phyloP scores from a whole-genome alignment of 1,284 basidiomycete genomes.

The Naganishia albida region DNA sequence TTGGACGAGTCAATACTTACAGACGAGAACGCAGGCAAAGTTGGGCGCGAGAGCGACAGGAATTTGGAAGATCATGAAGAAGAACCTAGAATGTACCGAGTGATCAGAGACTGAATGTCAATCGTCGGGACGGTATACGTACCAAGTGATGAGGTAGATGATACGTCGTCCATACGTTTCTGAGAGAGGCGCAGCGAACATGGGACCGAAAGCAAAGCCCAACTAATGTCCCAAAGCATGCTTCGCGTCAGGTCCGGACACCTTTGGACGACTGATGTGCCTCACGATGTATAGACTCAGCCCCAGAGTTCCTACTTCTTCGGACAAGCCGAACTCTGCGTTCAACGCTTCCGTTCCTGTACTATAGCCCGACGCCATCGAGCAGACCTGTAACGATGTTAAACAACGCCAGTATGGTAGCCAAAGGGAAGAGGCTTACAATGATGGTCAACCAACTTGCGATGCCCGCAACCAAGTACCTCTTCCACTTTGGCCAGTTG shows the following conservation, averaged over 20 bases:
- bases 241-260: too few species aligned
- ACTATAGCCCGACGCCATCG: slow-evolving; percentile 43
- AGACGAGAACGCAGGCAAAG: slow-evolving; percentile 17
- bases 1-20: neutral
- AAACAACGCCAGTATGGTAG: neutral
- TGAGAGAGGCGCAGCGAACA: slow-evolving; percentile 53
- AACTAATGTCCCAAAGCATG: slow-evolving; percentile 27
- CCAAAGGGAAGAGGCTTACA: neutral
- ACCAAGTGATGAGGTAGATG: slow-evolving; percentile 53
- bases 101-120: neutral
- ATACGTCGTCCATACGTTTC: slow-evolving; percentile 51
- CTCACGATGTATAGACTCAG: slow-evolving; percentile 42
- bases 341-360: slow-evolving; percentile 41
- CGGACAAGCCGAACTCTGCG: slow-evolving; percentile 41
- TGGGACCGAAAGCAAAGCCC: slow-evolving; percentile 55
- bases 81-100: slow-evolving; percentile 31
- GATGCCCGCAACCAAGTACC: slow-evolving; percentile 39
- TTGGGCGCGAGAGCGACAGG: slow-evolving; percentile 47
- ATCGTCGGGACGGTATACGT: neutral
- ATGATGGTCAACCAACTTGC: slow-evolving; percentile 40
- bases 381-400: slow-evolving; percentile 27
- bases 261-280: neutral
- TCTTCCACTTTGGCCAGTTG: slow-evolving; percentile 43
- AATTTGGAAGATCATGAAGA: slow-evolving; percentile 52
- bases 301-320: slow-evolving; percentile 42